Evolutionary conservation across 495 filamentous ascomycete species (phyloP).

Genomic region (Lasiosphaeriaceae sp.): DNA sequence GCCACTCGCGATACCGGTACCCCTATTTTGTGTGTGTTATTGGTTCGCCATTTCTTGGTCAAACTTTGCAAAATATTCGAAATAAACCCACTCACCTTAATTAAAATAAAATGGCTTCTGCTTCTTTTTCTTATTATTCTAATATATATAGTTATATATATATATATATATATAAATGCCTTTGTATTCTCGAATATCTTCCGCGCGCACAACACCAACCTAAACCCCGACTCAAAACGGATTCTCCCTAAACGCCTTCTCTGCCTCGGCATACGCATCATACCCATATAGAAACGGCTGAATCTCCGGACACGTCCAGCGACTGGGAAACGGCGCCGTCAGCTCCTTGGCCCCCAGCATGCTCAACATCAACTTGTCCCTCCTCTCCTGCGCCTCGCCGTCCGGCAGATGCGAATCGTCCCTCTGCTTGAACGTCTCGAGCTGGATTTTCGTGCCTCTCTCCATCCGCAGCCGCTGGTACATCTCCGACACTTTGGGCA

Average conservation of each 20-base stretch:
- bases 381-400: constrained; percentile 49
- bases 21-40: too few relatives aligned
- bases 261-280: constrained; percentile 54
- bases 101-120: too few relatives aligned
- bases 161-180: too few relatives aligned
- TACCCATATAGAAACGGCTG: constrained; percentile 62
- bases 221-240: constrained; percentile 26
- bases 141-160: too few relatives aligned
- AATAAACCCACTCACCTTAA: too few relatives aligned
- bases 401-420: constrained; percentile 58
- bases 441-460: constrained; percentile 52
- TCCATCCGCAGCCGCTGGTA: constrained; percentile 62
- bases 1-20: too few relatives aligned
- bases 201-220: too few relatives aligned
- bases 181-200: too few relatives aligned
- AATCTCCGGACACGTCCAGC: constrained; percentile 60
- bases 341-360: constrained; percentile 32
- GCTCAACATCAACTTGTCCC: constrained; percentile 48
- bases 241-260: constrained; percentile 43
- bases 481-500: constrained; percentile 45
- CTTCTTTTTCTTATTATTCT: too few relatives aligned
- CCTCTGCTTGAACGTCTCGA: constrained; percentile 49
- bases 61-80: too few relatives aligned
- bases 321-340: constrained; percentile 51
- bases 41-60: too few relatives aligned